Evolutionary conservation across 371 early-diverging fungal species (phyloP).

Genomic region (Umbelopsis sp.): DNA sequence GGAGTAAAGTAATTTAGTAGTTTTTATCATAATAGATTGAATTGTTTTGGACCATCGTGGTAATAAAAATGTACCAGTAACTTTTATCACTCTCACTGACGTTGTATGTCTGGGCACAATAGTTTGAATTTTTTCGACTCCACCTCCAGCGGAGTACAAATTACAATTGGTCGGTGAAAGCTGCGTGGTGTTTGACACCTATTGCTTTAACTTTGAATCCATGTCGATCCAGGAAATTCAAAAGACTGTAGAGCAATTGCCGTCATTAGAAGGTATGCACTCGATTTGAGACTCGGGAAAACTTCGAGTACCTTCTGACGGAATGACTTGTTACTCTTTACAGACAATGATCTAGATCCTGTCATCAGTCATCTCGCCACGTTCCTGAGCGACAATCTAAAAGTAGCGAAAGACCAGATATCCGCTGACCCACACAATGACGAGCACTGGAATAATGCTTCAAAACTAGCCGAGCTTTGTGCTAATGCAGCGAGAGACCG

Average conservation of each 20-base stretch:
- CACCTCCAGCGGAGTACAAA: too few relatives aligned
- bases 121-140: too few relatives aligned
- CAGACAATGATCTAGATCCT: conserved; percentile 1
- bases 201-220: conserved; percentile 8
- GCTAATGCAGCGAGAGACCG: conserved; percentile 39
- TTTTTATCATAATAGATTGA: not conserved
- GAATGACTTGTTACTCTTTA: not conserved
- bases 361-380: not conserved
- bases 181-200: conserved; percentile 19
- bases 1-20: conserved; percentile 12
- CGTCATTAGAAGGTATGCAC: conserved; percentile 7
- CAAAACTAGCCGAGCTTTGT: conserved; percentile 31
- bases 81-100: not conserved
- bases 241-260: conserved; percentile 6
- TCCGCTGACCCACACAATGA: not conserved
- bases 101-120: too few relatives aligned
- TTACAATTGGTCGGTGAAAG: not conserved
- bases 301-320: not conserved
- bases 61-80: not conserved
- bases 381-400: not conserved
- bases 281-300: not conserved
- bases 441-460: conserved; percentile 27
- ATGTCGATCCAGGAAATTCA: conserved; percentile 9
- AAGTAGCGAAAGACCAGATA: not conserved
- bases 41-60: too few relatives aligned